phyloP scores from a whole-genome alignment of 78 protist genomes.

The Dictyostelium intermedium region DNA sequence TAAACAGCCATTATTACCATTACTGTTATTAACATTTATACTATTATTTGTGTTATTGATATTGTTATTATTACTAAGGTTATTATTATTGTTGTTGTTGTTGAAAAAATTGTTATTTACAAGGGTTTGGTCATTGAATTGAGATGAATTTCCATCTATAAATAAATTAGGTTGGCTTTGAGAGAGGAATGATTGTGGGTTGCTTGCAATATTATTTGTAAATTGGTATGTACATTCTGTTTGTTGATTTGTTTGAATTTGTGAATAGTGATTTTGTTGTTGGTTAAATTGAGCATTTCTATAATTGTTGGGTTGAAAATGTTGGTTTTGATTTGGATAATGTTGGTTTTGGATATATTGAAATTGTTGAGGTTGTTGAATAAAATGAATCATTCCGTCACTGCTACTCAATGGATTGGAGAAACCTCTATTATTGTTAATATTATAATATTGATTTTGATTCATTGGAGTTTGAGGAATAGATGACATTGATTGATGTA shows the following conservation, averaged over 20 bases:
- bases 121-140: no score
- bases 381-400: not conserved
- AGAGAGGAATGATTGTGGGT: not conserved
- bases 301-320: not conserved
- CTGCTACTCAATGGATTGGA: not conserved
- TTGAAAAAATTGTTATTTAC: not conserved
- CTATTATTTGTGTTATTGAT: no score
- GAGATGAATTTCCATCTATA: not conserved
- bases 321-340: not conserved
- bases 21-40: not conserved
- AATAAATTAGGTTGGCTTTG: not conserved
- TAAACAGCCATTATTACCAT: not conserved
- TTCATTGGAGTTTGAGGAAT: not conserved
- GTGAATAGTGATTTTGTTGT: not conserved
- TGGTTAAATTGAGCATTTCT: not conserved
- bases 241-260: not conserved
- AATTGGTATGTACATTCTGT: not conserved
- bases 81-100: no score
- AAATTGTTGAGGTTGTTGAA: not conserved
- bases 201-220: not conserved
- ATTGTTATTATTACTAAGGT: no score
- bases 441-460: not conserved
- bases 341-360: not conserved
- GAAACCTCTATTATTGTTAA: no score
- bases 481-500: not conserved